These are phyloP conservation scores for Phytopythium vexans DNA, from an alignment of 352 stramenopile species.

Conservation along the genomic window DNA sequence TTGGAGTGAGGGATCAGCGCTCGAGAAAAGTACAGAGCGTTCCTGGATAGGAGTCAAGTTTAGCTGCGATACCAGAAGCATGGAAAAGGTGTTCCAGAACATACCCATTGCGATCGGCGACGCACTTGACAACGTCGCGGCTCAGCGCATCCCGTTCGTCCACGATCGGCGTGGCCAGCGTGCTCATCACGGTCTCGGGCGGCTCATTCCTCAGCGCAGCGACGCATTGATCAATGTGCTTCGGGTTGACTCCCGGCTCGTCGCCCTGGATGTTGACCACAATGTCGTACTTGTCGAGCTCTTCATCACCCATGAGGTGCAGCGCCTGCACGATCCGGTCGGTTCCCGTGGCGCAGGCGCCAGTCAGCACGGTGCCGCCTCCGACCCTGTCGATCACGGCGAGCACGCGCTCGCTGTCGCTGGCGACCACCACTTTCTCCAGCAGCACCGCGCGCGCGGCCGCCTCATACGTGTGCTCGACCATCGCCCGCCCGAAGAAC, in stretches of 20 bases:
- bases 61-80: not conserved
- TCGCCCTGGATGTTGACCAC: constrained; percentile 86
- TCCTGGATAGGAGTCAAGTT: constrained; percentile 21
- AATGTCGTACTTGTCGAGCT: constrained; percentile 61
- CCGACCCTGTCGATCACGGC: constrained; percentile 40
- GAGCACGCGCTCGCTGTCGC: constrained; percentile 62
- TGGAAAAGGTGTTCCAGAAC: not conserved
- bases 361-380: constrained; percentile 57
- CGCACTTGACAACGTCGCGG: constrained; percentile 77
- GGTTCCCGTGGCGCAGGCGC: constrained; percentile 64
- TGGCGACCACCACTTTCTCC: constrained; percentile 75
- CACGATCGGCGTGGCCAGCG: constrained; percentile 62
- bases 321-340: constrained; percentile 74
- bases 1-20: constrained; percentile 79
- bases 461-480: constrained; percentile 79
- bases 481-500: constrained; percentile 81
- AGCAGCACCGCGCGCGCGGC: constrained; percentile 44
- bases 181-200: constrained; percentile 67
- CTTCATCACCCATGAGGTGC: constrained; percentile 24
- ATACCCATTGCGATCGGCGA: constrained; percentile 58
- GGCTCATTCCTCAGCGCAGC: constrained; percentile 44
- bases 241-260: constrained; percentile 75
- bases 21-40: constrained; percentile 85
- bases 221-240: constrained; percentile 72
- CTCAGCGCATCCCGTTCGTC: constrained; percentile 50